These are phyloP conservation scores for Mallotus japonicus DNA, from an alignment of 441 rosid species.

Conservation along the genomic window DNA sequence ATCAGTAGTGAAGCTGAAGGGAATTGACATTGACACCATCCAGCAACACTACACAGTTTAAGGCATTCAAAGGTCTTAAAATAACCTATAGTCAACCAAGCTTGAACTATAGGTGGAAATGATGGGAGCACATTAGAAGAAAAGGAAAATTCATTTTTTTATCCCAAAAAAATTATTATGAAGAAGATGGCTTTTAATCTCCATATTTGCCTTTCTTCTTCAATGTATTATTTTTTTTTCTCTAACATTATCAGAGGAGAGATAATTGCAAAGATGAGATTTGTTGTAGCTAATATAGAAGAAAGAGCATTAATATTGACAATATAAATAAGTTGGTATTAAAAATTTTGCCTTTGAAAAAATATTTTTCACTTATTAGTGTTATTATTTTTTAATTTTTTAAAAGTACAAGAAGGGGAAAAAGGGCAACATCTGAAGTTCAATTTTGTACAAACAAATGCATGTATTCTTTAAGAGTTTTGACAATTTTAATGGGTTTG, in stretches of 20 bases:
- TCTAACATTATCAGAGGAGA: background rate
- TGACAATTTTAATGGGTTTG: too few relatives aligned
- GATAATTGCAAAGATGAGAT: background rate
- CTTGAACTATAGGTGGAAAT: background rate
- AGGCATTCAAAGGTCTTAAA: background rate
- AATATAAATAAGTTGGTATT: background rate
- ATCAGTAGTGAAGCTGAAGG: conserved; percentile 74
- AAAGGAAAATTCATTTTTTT: too few relatives aligned
- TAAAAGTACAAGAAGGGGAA: too few relatives aligned
- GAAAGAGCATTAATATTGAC: background rate
- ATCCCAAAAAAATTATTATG: background rate
- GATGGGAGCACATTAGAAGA: background rate
- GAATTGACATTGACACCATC: conserved; percentile 71
- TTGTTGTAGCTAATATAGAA: conserved; percentile 12
- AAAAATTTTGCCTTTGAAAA: background rate
- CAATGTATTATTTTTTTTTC: background rate
- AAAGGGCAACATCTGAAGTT: too few relatives aligned
- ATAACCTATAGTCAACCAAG: background rate
- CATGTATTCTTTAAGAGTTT: too few relatives aligned
- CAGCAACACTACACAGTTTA: conserved; percentile 71
- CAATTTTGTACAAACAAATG: too few relatives aligned
- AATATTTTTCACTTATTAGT: too few relatives aligned
- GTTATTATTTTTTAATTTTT: background rate
- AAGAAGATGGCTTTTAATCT: background rate
- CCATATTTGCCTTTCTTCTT: background rate